These are phyloP conservation scores for Diplodia intermedia DNA, from an alignment of 2,329 filamentous ascomycete genomes.

Conservation along the genomic window DNA sequence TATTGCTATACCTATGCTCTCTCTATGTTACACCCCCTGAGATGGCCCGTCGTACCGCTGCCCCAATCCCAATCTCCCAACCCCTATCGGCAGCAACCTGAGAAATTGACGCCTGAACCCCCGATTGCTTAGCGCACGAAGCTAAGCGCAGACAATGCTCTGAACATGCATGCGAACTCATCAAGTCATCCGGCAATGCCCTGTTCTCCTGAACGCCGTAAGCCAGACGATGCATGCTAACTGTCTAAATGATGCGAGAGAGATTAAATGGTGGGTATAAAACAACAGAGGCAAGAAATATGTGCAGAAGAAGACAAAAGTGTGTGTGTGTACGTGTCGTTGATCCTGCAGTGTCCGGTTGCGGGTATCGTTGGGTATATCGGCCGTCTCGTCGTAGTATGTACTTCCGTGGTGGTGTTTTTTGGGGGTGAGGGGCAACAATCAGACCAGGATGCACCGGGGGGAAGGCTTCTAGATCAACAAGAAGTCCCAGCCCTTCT, in stretches of 20 bases:
- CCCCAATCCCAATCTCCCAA: conserved; percentile 10
- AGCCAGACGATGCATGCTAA: conserved; percentile 27
- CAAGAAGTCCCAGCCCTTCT: conserved; percentile 90
- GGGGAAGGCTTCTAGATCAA: conserved; percentile 67
- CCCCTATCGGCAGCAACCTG: conserved; percentile 11
- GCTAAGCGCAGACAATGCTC: conserved; percentile 15
- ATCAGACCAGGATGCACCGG: conserved; percentile 46
- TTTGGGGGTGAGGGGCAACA: conserved; percentile 25
- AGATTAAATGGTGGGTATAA: conserved; percentile 52
- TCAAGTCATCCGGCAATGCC: conserved; percentile 24
- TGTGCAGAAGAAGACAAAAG: conserved; percentile 41
- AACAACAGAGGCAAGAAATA: conserved; percentile 39
- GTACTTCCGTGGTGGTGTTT: conserved; percentile 24
- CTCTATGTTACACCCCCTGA: conserved; percentile 14
- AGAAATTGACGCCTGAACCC: conserved; percentile 24
- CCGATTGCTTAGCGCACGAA: conserved; percentile 23
- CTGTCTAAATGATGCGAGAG: conserved; percentile 25
- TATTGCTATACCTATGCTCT: conserved; percentile 10
- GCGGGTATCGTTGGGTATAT: conserved; percentile 31
- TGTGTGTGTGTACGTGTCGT: conserved; percentile 33
- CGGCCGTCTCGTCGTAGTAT: conserved; percentile 32
- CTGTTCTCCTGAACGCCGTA: conserved; percentile 29
- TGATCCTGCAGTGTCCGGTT: conserved; percentile 19
- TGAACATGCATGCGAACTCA: conserved; percentile 24
- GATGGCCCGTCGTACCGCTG: background rate